Evolutionary conservation across 2,329 filamentous ascomycete genomes (phyloP), one percentile per base, ranked within the genome.

Genomic region (Fusarium sp.): DNA sequence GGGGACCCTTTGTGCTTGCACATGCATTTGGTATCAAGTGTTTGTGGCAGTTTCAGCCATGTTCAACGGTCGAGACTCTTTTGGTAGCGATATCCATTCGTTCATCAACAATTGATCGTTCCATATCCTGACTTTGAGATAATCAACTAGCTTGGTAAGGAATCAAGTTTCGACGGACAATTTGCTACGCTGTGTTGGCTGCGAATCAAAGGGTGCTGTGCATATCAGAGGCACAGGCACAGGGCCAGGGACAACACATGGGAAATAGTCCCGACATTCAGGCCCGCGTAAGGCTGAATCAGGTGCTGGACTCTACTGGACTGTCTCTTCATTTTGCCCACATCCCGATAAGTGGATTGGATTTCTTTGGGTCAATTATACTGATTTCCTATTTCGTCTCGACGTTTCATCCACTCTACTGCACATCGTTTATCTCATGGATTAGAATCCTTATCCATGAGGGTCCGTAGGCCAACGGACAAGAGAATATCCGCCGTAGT

Each of bases 211-310:
- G 37, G 25, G 26, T 61, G 46, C 61, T 65, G 46, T 26, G 42
- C 61, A 64, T 63, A 50, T 31, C 34, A 44, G 61, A 50, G 59
- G 59, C 39, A 49, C 50, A 34, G 59, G 59, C 39, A 45, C 50
- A 34, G 43, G 48, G 46, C 46, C 59, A 56, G 65, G 64, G 53
- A 66, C 51, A 52, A 44, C 49, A 51, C 49, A 51, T 51, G 49
- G 49, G 52, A 37, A 37, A 62, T 65, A 51, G 62, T 65, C 57
- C 66, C 58, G 55, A 62, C 49, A 65, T 61, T 70, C 64, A 72
- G 71, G 71, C 49, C 34, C n/a, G 49, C 65, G 25, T 73, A 72
- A 73, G 56, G 55, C 64, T 68, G 65, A 68, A 49, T 30, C 26
- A 28, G 26, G 26, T 28, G 26, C 4, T 28, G 26, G 26, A 28